Base-by-base conservation (phyloP, 1,284 basidiomycete species). In the Sparassis latifolia region DNA sequence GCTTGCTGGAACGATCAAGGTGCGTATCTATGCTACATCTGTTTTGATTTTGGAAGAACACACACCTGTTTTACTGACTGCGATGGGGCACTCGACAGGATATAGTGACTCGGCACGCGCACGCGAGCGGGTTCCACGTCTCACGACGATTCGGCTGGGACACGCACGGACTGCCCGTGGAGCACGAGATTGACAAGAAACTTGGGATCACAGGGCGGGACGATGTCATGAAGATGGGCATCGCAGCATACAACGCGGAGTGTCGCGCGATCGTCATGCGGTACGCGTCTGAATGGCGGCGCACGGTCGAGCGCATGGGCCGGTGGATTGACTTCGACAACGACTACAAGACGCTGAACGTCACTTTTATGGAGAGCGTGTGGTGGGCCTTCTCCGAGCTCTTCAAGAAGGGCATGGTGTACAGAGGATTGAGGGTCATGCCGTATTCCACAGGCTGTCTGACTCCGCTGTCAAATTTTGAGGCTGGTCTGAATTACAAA, bases 301-400 rank as follows among this genome's bases (percentile, higher is more conserved):
- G 73, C 38, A 99, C 94, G 4, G 96, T 99, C 52, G 96, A 97
- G 70, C 84, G 97, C 56, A 96, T 99, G 87, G 97, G 96, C 39
- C 84, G 97, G 55, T 99, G 97, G 97, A 99, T 99, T 71, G 97
- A 99, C 71, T 99, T 99, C 65, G 97, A 99, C 72, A 91, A 97
- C 59, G 97, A 97, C 61, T 99, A 99, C 81, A 98, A 97, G 75
- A 99, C 97, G 10, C 80, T 99, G 56, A 92, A 99, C 67, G 72
- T 85, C 4, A 77, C 82, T 28, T 99, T 93, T 69, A 99, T 99
- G 97, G 97, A 99, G 76, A 88, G 85, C 43, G 92, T 97, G 10
- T 99, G 97, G 97, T 99, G 97, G 97, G 96, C 92, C n/a, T 99
- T 99, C 72, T 79, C 84, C 52, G 84, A 94, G 67, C 79, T 99